Percentiles rank a stretch among this genome's conserved stretches.
phyloP scores from a whole-genome alignment of 768 basidiomycete genomes.

The Suillus luteus region DNA sequence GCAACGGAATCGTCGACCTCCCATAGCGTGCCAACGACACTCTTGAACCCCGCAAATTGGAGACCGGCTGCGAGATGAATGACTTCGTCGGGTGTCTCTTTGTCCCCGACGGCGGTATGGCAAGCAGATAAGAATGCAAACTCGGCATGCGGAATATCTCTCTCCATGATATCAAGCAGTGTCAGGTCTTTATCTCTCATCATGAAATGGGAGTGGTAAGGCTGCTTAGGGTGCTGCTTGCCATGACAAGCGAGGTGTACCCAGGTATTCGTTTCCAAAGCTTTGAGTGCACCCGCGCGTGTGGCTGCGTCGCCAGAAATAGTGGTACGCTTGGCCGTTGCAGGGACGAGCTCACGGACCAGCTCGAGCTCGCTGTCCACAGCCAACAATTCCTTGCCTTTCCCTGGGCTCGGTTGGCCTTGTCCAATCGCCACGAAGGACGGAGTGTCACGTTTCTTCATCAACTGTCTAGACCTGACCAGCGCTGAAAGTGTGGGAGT shows the following conservation, averaged over 20 bases:
- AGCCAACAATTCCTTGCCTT: not conserved
- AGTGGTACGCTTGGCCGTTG: not conserved
- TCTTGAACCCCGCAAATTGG: no score
- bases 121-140: no score
- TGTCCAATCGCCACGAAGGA: not conserved
- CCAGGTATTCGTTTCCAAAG: not conserved
- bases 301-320: not conserved
- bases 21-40: no score
- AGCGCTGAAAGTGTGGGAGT: no score
- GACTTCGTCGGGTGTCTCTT: no score
- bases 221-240: not conserved
- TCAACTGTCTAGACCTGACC: not conserved
- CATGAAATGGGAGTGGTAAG: not conserved
- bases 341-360: not conserved
- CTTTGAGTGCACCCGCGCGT: not conserved
- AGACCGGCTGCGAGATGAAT: no score
- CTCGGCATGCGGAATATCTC: no score
- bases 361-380: no score
- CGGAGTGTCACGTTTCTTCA: not conserved
- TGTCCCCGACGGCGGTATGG: no score
- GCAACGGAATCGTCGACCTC: no score
- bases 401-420: not conserved
- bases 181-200: no score
- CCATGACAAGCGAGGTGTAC: not conserved
- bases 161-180: no score